Percentiles rank a stretch among this genome's conserved stretches.
These are phyloP conservation scores for Thielaviopsis ethacetica DNA, from an alignment of 2,329 filamentous ascomycete species.

Conservation along the genomic window DNA sequence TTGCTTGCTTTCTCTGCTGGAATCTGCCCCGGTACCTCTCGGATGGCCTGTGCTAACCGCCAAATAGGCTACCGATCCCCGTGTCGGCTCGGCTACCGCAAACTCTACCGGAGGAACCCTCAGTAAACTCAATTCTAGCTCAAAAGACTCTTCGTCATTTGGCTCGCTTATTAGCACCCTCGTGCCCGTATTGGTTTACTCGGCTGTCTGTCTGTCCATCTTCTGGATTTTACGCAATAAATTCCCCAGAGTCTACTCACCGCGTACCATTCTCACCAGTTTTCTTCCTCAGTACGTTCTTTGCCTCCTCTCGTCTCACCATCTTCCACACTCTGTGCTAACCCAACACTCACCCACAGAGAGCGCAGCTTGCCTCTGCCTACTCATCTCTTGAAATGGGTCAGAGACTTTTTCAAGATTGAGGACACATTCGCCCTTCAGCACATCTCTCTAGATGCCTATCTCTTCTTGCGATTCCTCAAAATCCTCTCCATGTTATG, in stretches of 20 bases:
- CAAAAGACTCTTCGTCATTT: conserved; percentile 25
- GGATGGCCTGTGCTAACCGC: not conserved
- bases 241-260: conserved; percentile 37
- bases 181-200: conserved; percentile 33
- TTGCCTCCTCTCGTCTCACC: not conserved
- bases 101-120: conserved; percentile 24
- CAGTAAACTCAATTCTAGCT: conserved; percentile 18
- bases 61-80: conserved; percentile 19
- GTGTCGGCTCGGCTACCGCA: conserved; percentile 27
- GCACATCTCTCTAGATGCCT: conserved; percentile 78
- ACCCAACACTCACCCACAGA: conserved; percentile 18
- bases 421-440: conserved; percentile 67
- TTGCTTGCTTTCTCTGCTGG: not conserved
- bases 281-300: conserved; percentile 30
- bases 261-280: conserved; percentile 34
- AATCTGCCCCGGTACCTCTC: not conserved
- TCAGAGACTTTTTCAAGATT: conserved; percentile 43
- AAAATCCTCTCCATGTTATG: conserved; percentile 62
- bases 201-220: conserved; percentile 30
- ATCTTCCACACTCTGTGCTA: conserved; percentile 8
- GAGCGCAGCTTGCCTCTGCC: conserved; percentile 41
- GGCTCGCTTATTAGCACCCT: conserved; percentile 32
- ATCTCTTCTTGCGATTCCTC: conserved; percentile 74
- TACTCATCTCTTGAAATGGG: conserved; percentile 44
- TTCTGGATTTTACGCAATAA: conserved; percentile 34